phyloP scores from a whole-genome alignment of 805 yeast species.

The Wickerhamiella musiphila region DNA sequence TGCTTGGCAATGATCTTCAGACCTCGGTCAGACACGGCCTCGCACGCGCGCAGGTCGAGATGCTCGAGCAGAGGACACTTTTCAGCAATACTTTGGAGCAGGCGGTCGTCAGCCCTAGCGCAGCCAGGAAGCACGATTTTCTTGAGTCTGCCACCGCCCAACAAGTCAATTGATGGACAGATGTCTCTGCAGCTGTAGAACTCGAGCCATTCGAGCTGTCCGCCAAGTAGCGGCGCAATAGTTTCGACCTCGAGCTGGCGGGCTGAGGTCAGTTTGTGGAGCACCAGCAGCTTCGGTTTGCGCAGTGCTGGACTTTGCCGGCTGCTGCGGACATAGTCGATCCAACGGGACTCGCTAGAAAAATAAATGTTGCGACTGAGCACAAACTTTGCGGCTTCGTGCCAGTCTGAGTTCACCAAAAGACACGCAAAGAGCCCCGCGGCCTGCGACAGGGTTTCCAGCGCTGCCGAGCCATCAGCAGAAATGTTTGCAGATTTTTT shows the following conservation, averaged over 20 bases:
- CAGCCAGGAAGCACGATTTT: constrained; percentile 55
- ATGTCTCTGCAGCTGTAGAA: constrained; percentile 67
- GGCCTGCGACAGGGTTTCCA: constrained; percentile 6
- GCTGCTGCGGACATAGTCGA: no score
- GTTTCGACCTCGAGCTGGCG: constrained; percentile 36
- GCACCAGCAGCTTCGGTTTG: constrained; percentile 30
- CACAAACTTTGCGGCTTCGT: constrained; percentile 34
- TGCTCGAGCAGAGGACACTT: constrained; percentile 41
- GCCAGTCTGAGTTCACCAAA: constrained; percentile 52
- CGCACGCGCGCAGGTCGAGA: constrained; percentile 75
- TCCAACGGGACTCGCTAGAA: constrained; percentile 30
- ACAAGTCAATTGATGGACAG: constrained; percentile 35
- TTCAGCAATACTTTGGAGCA: constrained; percentile 34
- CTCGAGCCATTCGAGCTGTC: constrained; percentile 49
- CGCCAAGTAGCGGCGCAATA: constrained; percentile 29
- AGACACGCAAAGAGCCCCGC: constrained; percentile 40
- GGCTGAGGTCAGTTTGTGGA: constrained; percentile 46
- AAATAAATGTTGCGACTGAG: constrained; percentile 42
- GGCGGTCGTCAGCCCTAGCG: constrained; percentile 40
- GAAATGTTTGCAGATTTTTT: no score
- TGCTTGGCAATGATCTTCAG: constrained; percentile 44
- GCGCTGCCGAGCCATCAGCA: constrained; percentile 7
- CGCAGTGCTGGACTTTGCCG: no score
- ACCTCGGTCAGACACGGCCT: constrained; percentile 57
- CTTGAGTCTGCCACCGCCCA: constrained; percentile 27